Evolutionary conservation across 805 yeast genomes (phyloP), one percentile per base, ranked within the genome.

Genomic region (Candida yuanshanica): DNA sequence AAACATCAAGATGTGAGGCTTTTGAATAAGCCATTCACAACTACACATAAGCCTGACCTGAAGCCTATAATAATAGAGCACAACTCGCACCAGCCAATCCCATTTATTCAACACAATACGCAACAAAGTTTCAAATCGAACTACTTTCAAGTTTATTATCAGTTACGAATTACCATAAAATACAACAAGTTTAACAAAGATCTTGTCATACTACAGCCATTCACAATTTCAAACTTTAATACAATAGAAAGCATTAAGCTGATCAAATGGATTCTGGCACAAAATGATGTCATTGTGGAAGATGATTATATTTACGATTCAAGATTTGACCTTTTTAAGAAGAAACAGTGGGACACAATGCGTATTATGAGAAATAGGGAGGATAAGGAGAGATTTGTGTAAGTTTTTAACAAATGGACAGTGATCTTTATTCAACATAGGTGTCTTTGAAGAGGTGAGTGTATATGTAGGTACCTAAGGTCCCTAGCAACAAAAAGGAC

Each of bases 141-240:
- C 35, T 61, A 77, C 18, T 79, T 68, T 49, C 67, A 77, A 20
- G 56, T 79, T 8, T 63, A 75, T 20, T 81, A 77, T 53, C 78
- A 74, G 45, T 49, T 75, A 4, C 55, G 68, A 0, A 38, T 48
- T 6, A 35, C 32, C 13, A 44, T 80, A 18, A 77, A 74, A 42
- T 65, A 75, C 34, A 53, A 75, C 18, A 56, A 59, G 14, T 73
- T 68, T 31, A 72, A 74, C 3, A 75, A 74, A 47, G 76, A 74
- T 43, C 60, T 78, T 31, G 74, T 69, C 34, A 55, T 75, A 10
- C 55, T 63, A 13, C 66, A 77, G 18, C 83, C 82, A 2, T 59
- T 81, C 5, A 73, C 74, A 1, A 65, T 81, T 0, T 65, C 80
- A 21, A 79, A 81, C 2, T 77, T 71, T 62, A 71, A 76, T 49